Evolutionary conservation across 768 basidiomycete species (phyloP), one percentile per base, ranked within the genome.

Genomic region (Dendrothele bispora): DNA sequence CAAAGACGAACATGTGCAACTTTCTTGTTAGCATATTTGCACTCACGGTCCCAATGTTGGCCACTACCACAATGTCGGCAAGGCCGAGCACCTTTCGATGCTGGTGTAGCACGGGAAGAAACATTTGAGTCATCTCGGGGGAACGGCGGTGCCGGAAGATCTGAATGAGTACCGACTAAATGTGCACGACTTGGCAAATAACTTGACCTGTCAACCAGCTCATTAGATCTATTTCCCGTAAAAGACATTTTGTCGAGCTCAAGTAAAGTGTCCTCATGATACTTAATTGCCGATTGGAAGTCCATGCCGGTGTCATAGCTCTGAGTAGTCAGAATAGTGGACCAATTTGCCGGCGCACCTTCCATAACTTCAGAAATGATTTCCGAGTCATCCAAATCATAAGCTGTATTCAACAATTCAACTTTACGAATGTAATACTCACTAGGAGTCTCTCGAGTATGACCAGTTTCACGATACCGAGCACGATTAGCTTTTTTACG

Each of bases 11-110:
- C 58, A 32, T 63, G 48, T 2, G 57, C 65, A 24, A 28, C 42
- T 2, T 51, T 49, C 30, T 59, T 53, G 38, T 43, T 39, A 7
- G 63, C 39, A 48, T 70, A 48, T 20, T 57, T 61, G 47, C 69
- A 68, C 10, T 69, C 64, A 2, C 48, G 34, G 39, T 70, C 62
- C 69, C 66, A 69, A 36, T 69, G 68, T 26, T 65, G 63, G 0
- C 38, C 51, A 37, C 63, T 65, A 4, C 68, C 63, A 48, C 68
- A 65, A 43, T 69, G 64, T 7, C 62, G 29, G 38, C 67, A 69
- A 1, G 68, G 66, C 21, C 68, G 29, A 5, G 58, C 61, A 8
- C 60, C 59, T 42, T 60, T 58, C 3, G 41, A 32, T 25, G 55
- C 56, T 2, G 54, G 56, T 1, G 58, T 53, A n/a, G 12, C 24